A percentile compares a stretch with the other conserved stretches of the same genome.
Evolutionary conservation across 257 asterid species (phyloP).

Genomic region (Solanum microdontum): DNA sequence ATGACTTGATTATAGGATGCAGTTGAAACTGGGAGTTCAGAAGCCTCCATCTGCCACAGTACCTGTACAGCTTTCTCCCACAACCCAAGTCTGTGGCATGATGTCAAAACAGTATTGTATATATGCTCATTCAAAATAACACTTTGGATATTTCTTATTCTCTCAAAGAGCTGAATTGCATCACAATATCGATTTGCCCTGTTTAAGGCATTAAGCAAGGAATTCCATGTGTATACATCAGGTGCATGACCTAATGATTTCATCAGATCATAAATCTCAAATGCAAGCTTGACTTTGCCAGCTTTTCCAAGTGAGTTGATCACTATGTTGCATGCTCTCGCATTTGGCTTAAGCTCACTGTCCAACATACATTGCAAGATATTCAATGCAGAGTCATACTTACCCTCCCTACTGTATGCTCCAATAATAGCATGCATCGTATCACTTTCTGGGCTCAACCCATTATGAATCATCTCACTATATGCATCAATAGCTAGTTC

Average conservation of each 20-base stretch:
- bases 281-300: conserved; percentile 46
- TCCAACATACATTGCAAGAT: conserved; percentile 42
- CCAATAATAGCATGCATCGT: conserved; percentile 83
- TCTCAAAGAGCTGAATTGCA: conserved; percentile 55
- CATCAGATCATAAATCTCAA: conserved; percentile 43
- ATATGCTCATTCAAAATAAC: conserved; percentile 42
- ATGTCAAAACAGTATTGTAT: conserved; percentile 57
- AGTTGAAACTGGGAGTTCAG: conserved; percentile 38
- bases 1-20: conserved; percentile 76
- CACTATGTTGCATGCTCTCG: conserved; percentile 55
- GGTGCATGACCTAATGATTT: conserved; percentile 56
- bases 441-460: conserved; percentile 43
- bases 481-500: conserved; percentile 90
- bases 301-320: conserved; percentile 71
- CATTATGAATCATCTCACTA: conserved; percentile 59
- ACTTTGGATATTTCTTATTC: conserved; percentile 29
- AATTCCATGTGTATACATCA: conserved; percentile 85
- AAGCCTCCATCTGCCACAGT: conserved; percentile 72
- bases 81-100: conserved; percentile 66
- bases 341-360: conserved; percentile 48
- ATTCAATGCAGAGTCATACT: conserved; percentile 51
- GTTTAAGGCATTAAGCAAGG: conserved; percentile 69
- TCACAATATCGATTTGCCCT: conserved; percentile 44
- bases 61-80: conserved; percentile 77
- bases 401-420: conserved; percentile 82